Conservation (phyloP, 1,139 yeast species). For the Chernovozyma sophiae-reginae region DNA sequence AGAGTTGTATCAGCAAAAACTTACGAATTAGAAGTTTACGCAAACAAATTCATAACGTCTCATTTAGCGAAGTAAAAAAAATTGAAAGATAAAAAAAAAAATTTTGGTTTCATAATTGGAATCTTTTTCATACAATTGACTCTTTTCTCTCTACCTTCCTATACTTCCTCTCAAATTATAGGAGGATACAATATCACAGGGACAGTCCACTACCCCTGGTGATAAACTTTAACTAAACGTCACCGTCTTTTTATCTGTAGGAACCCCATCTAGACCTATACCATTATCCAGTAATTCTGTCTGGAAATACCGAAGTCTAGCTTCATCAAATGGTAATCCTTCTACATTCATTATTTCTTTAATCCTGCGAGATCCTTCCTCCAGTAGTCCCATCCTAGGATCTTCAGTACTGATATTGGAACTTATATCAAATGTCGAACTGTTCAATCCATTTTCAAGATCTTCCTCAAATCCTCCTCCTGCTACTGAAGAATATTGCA, state of each 20-base stretch:
- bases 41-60: too few species aligned
- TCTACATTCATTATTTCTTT: conserved; percentile 49
- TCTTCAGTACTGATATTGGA: conserved; percentile 48
- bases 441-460: conserved; percentile 60
- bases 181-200: too few species aligned
- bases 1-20: too few species aligned
- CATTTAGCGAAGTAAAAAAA: too few species aligned
- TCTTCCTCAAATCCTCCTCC: conserved; percentile 50
- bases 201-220: too few species aligned
- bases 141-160: too few species aligned
- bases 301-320: conserved; percentile 53
- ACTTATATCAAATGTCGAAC: conserved; percentile 53
- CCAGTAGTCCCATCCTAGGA: conserved; percentile 58
- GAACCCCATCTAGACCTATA: conserved; percentile 44
- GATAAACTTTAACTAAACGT: conserved; percentile 24
- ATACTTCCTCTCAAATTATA: too few species aligned
- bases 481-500: conserved; percentile 14
- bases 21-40: too few species aligned
- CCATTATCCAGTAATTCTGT: conserved; percentile 46
- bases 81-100: too few species aligned
- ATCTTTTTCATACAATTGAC: too few species aligned
- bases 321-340: conserved; percentile 61
- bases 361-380: conserved; percentile 48
- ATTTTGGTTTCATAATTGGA: too few species aligned
- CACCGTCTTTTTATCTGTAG: conserved; percentile 38